phyloP scores from a whole-genome alignment of 2,329 filamentous ascomycete species.

The Escovopsis sp. region DNA sequence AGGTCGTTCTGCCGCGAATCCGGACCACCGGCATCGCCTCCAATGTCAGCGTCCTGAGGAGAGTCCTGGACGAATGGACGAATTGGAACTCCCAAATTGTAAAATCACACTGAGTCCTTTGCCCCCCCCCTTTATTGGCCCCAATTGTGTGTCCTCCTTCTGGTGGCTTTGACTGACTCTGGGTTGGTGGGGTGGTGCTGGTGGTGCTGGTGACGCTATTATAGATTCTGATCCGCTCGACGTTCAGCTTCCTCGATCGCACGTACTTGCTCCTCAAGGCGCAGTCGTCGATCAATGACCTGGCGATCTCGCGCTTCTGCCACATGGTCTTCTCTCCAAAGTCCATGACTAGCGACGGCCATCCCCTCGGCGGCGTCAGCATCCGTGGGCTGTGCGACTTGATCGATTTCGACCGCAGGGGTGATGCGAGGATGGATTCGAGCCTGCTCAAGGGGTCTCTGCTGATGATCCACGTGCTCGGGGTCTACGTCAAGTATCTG shows the following conservation, averaged over 20 bases:
- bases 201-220: background rate
- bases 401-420: conserved; percentile 55
- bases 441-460: conserved; percentile 59
- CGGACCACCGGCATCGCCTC: conserved; percentile 34
- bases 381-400: conserved; percentile 53
- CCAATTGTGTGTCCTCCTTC: too few species aligned
- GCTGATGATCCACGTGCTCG: conserved; percentile 71
- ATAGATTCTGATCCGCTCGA: conserved; percentile 63
- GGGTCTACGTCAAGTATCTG: conserved; percentile 65
- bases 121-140: too few species aligned
- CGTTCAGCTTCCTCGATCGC: conserved; percentile 89
- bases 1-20: conserved; percentile 40
- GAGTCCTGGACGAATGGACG: conserved; percentile 48
- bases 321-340: conserved; percentile 30
- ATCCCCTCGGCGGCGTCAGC: conserved; percentile 18
- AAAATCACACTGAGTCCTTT: conserved; percentile 16
- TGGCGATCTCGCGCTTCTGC: conserved; percentile 65
- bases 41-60: conserved; percentile 49
- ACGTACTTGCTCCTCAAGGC: conserved; percentile 69
- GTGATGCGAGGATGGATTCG: conserved; percentile 41
- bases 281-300: conserved; percentile 60
- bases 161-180: too few species aligned
- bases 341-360: background rate
- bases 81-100: conserved; percentile 68
- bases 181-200: too few species aligned